Percentiles rank a stretch among this genome's conserved stretches.
Evolutionary conservation across 164 flowering plant genomes (phyloP).

Genomic region (Stephania cephalantha): DNA sequence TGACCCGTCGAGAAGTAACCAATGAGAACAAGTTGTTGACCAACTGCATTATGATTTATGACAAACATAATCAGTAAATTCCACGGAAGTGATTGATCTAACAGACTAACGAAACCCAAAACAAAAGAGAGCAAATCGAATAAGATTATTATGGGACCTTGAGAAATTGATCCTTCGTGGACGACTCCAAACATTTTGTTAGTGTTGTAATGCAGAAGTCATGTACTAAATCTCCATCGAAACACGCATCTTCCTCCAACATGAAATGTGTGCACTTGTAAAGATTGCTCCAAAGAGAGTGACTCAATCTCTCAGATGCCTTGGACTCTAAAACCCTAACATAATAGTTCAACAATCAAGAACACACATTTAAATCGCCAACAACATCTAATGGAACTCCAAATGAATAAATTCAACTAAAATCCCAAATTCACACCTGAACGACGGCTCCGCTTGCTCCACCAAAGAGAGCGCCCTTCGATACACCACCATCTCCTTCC

Average conservation of each 20-base stretch:
- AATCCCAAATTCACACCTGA: conserved; percentile 37
- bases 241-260: conserved; percentile 27
- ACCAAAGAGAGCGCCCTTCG: conserved; percentile 42
- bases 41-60: conserved; percentile 33
- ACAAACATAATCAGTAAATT: conserved; percentile 1
- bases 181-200: conserved; percentile 40
- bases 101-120: neutral
- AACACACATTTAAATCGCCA: neutral
- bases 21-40: conserved; percentile 47
- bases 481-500: conserved; percentile 36
- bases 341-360: neutral
- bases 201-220: conserved; percentile 38
- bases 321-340: conserved; percentile 55
- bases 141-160: conserved; percentile 36
- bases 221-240: conserved; percentile 35
- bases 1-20: conserved; percentile 29
- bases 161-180: conserved; percentile 38
- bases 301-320: conserved; percentile 42
- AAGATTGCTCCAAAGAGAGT: conserved; percentile 37
- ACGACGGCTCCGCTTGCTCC: conserved; percentile 55
- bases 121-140: neutral
- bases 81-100: neutral
- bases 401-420: neutral
- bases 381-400: neutral
- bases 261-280: conserved; percentile 39